Evolutionary conservation across 768 basidiomycete species (phyloP).

Genomic region (Tulasnella sp.): DNA sequence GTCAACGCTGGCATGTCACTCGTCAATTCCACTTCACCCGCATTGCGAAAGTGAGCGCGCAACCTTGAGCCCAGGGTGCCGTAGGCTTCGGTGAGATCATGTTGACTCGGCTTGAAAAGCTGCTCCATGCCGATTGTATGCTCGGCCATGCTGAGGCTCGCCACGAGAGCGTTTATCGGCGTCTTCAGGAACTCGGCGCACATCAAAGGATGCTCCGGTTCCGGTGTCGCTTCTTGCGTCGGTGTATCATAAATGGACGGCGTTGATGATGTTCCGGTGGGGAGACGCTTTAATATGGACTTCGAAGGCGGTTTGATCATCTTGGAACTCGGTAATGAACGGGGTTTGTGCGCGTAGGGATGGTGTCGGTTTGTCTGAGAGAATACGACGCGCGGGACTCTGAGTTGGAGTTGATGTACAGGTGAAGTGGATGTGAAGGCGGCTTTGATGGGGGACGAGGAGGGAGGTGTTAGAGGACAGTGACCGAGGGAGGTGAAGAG

Average conservation of each 20-base stretch:
- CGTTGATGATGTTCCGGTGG: slow-evolving; percentile 28
- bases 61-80: slow-evolving; percentile 57
- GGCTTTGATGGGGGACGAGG: not conserved
- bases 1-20: not conserved
- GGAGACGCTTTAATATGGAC: slow-evolving; percentile 53
- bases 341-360: slow-evolving; percentile 12
- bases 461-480: not conserved
- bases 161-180: slow-evolving; percentile 52
- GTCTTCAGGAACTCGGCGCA: slow-evolving; percentile 54
- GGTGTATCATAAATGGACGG: slow-evolving; percentile 24
- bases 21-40: no score
- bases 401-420: slow-evolving; percentile 1
- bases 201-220: slow-evolving; percentile 55
- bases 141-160: slow-evolving; percentile 19
- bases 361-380: slow-evolving; percentile 9
- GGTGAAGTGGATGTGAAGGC: slow-evolving; percentile 3
- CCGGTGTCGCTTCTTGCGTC: slow-evolving; percentile 63
- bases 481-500: no score
- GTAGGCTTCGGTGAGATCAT: slow-evolving; percentile 64
- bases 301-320: slow-evolving; percentile 34
- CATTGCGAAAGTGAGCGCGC: slow-evolving; percentile 33
- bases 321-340: slow-evolving; percentile 4
- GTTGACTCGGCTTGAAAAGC: slow-evolving; percentile 30
- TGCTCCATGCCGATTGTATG: slow-evolving; percentile 11
- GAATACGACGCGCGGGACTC: slow-evolving; percentile 11